These are phyloP conservation scores for Pestalotiopsis sp. DNA, from an alignment of 2,329 filamentous ascomycete species.

Conservation along the genomic window DNA sequence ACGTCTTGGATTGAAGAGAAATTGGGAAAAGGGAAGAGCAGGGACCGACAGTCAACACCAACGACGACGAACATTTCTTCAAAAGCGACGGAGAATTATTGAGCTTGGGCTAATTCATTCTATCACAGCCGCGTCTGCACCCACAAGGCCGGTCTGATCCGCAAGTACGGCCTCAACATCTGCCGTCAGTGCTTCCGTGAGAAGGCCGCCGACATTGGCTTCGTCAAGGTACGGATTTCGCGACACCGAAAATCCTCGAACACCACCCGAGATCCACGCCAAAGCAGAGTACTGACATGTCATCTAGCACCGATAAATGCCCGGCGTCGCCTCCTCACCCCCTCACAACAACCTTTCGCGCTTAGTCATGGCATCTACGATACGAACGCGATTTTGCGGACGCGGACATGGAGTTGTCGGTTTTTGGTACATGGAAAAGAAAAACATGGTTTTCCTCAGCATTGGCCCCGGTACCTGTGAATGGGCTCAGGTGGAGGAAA, in stretches of 20 bases:
- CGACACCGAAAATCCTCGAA: not conserved
- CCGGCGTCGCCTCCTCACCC: not conserved
- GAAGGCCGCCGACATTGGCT: conserved; percentile 72
- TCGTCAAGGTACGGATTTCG: conserved; percentile 61
- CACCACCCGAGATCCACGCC: not conserved
- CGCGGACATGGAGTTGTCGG: conserved; percentile 28
- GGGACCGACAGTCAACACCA: not conserved
- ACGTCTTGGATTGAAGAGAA: conserved; percentile 44
- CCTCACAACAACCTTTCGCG: conserved; percentile 20
- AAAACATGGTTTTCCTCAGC: conserved; percentile 16
- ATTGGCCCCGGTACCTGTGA: conserved; percentile 17
- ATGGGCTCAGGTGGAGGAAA: conserved; percentile 16
- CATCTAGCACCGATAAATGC: conserved; percentile 25
- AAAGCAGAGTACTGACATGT: conserved; percentile 13
- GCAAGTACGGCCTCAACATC: conserved; percentile 97
- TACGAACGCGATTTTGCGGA: conserved; percentile 22
- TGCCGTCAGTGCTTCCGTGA: conserved; percentile 80
- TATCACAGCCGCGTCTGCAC: conserved; percentile 66
- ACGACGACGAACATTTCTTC: too few species aligned
- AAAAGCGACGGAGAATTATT: not conserved
- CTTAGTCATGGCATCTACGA: conserved; percentile 22
- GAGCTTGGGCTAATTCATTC: conserved; percentile 13
- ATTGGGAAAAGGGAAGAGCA: not conserved
- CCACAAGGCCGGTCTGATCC: conserved; percentile 98
- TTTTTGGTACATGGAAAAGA: conserved; percentile 24